Conservation (phyloP, 2,329 filamentous ascomycete genomes). For the Alternaria panax region DNA sequence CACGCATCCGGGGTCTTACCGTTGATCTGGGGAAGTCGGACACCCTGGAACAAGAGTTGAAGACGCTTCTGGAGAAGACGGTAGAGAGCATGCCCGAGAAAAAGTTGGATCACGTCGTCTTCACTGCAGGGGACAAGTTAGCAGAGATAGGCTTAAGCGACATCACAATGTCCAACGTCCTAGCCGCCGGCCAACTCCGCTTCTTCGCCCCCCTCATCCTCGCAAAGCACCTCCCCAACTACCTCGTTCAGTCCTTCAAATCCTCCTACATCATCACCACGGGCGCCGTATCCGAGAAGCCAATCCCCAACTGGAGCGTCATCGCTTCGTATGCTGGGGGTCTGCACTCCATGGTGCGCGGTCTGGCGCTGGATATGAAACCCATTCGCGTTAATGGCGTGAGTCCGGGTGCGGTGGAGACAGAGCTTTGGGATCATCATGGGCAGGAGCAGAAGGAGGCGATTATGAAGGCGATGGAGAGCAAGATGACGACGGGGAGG, state of each 20-base stretch:
- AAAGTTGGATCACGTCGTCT: conserved; percentile 64
- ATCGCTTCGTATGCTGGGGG: conserved; percentile 60
- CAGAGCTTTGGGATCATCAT: conserved; percentile 51
- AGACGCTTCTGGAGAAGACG: conserved; percentile 53
- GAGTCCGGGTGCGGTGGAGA: conserved; percentile 61
- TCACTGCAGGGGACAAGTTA: conserved; percentile 62
- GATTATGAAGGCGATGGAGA: conserved; percentile 29
- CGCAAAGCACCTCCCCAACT: conserved; percentile 58
- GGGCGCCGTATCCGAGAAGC: conserved; percentile 61
- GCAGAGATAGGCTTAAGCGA: conserved; percentile 50
- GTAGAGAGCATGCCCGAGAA: conserved; percentile 36
- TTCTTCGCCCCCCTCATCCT: conserved; percentile 61
- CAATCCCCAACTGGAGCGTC: conserved; percentile 61
- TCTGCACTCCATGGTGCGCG: conserved; percentile 61
- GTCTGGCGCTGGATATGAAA: conserved; percentile 68
- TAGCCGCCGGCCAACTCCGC: conserved; percentile 58
- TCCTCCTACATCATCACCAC: conserved; percentile 66
- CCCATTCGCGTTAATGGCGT: conserved; percentile 71
- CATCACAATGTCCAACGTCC: conserved; percentile 50
- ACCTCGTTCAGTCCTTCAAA: conserved; percentile 52
- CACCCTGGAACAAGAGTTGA: conserved; percentile 58
- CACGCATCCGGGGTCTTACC: conserved; percentile 54
- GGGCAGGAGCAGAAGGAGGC: conserved; percentile 35
- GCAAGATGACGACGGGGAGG: conserved; percentile 36
- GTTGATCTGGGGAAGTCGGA: conserved; percentile 58